Conservation (phyloP, 129 eudicot genomes). For the Flaveria sonorensis region DNA sequence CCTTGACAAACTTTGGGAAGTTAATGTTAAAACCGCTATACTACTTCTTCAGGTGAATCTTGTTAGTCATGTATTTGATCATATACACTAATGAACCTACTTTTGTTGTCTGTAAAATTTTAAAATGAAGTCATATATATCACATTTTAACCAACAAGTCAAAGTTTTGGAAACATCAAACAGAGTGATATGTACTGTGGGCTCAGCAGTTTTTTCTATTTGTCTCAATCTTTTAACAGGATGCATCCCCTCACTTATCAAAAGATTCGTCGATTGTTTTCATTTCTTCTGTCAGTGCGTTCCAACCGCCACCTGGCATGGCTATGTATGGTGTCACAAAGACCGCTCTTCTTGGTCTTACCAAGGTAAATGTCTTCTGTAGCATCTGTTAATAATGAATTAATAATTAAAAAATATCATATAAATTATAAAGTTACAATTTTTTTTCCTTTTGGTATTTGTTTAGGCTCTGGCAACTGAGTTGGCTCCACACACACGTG, state of each 20-base stretch:
- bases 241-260: conserved; percentile 70
- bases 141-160: background rate
- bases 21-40: conserved; percentile 79
- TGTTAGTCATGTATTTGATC: background rate
- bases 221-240: conserved; percentile 44
- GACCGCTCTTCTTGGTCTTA: conserved; percentile 94
- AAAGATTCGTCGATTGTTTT: conserved; percentile 72
- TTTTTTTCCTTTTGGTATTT: background rate
- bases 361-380: conserved; percentile 55
- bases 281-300: conserved; percentile 67
- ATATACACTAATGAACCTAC: background rate
- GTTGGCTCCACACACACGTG: conserved; percentile 86
- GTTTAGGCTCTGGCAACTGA: conserved; percentile 89
- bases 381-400: background rate
- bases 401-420: background rate
- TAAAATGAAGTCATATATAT: background rate
- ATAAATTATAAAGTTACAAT: background rate
- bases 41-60: conserved; percentile 70
- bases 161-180: background rate
- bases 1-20: conserved; percentile 94
- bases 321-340: conserved; percentile 97
- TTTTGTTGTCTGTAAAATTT: background rate
- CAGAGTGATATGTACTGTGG: background rate
- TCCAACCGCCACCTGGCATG: conserved; percentile 49
- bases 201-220: background rate